Base-by-base conservation (phyloP, 352 stramenopile genomes). In the Globisporangium cederbergense region DNA sequence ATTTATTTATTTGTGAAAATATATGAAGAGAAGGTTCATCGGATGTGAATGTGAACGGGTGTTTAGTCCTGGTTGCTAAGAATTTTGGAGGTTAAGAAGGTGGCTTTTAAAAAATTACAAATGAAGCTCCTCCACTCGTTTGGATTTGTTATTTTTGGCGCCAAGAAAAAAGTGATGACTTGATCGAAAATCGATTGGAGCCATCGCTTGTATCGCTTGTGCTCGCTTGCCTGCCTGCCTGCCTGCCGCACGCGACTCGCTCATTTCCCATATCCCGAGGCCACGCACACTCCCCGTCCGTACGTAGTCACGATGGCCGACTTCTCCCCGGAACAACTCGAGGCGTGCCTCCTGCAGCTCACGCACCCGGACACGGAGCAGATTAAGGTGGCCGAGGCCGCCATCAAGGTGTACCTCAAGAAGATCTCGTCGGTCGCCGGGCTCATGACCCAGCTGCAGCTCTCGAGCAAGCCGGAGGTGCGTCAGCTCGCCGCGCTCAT, bases 351-450 rank as follows among this genome's bases (percentile, higher is more conserved):
- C 47, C 70, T 92, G 75, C 88, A 94, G 62, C 86, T 99, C 54
- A 98, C 90, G 61, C 80, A 98, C 71, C 93, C 93, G 38, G 91
- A 99, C 78, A 98, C 96, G 51, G 82, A 96, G 71, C 83, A 95
- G 60, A 98, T 98, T 77, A 97, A 98, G 80, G 80, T 98, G 73
- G 96, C 93, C 9, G 96, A 98, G 79, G 73, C 76, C 36, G 79
- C 86, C 20, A 73, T 99, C 60, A 99, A 99, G 79, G 77, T 75
- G 36, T 92, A 98, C 69, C 76, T 98, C 36, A 98, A 98, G 73
- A 81, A 97, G 75, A 72, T 95, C 46, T 74, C 72, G 45, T 92
- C 72, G 28, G 88, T 98, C 34, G 75, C 79, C 55, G 88, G 88
- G 1, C 77, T 98, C 67, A 89, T 98, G 62, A 93, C 88, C 67